Evolutionary conservation across 768 basidiomycete genomes (phyloP).

Genomic region (Lentinula aciculospora): DNA sequence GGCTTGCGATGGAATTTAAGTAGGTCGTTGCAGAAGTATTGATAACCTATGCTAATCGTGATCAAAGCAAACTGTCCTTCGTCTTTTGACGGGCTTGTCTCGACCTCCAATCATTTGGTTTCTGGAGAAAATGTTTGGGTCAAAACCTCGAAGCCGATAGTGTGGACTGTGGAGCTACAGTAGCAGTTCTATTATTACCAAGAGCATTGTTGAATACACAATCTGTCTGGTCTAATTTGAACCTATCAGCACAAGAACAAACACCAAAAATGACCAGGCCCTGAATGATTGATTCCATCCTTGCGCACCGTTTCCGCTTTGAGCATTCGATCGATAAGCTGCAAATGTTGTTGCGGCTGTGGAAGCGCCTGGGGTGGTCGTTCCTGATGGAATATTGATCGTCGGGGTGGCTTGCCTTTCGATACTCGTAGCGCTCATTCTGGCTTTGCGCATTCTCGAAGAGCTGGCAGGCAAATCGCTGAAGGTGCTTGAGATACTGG

Average conservation of each 20-base stretch:
- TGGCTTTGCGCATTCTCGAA: conserved; percentile 2
- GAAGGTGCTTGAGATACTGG: too few species aligned
- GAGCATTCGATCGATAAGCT: background rate
- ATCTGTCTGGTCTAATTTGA: too few species aligned
- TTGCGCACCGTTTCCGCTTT: background rate
- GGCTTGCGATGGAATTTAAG: conserved; percentile 91
- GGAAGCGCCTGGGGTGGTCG: background rate
- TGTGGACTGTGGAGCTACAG: conserved; percentile 83
- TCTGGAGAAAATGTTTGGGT: conserved; percentile 65
- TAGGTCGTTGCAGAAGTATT: conserved; percentile 24
- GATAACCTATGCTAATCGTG: background rate
- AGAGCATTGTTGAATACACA: too few species aligned
- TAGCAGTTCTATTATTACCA: conserved; percentile 10
- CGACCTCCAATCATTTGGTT: conserved; percentile 90
- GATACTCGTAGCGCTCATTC: background rate
- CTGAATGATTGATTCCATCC: background rate
- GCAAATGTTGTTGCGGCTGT: background rate
- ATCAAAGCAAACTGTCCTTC: conserved; percentile 54
- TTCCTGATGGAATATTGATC: background rate
- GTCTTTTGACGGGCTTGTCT: conserved; percentile 79
- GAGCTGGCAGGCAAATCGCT: background rate
- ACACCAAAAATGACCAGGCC: background rate
- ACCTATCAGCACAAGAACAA: background rate
- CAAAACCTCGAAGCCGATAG: conserved; percentile 75
- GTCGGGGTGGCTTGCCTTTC: conserved; percentile 5